phyloP scores from a whole-genome alignment of 2,329 filamentous ascomycete species.

The Verruconis gallopava region DNA sequence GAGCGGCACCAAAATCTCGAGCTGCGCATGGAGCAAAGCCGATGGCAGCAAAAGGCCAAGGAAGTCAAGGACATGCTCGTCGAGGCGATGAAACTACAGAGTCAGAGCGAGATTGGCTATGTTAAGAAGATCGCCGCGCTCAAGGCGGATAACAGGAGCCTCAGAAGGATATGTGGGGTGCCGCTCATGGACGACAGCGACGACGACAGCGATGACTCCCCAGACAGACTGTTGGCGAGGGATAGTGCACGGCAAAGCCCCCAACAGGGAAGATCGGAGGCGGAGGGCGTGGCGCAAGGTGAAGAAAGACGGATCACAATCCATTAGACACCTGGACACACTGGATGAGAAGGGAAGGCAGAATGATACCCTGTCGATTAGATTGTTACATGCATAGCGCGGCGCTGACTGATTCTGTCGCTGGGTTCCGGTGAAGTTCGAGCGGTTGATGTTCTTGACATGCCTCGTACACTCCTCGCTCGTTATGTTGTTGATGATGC shows the following conservation, averaged over 20 bases:
- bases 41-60: slow-evolving; percentile 34
- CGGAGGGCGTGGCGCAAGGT: too few species aligned
- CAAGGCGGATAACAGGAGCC: slow-evolving; percentile 35
- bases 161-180: slow-evolving; percentile 34
- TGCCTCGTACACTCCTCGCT: too few species aligned
- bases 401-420: too few species aligned
- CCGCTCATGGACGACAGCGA: slow-evolving; percentile 27
- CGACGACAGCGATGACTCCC: slow-evolving; percentile 29
- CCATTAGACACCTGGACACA: too few species aligned
- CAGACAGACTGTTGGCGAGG: slow-evolving; percentile 4
- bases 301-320: too few species aligned
- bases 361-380: too few species aligned
- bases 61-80: slow-evolving; percentile 31
- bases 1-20: slow-evolving; percentile 32
- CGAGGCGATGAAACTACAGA: slow-evolving; percentile 25
- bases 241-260: neutral
- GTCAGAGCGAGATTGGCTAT: slow-evolving; percentile 24
- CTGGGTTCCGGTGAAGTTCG: too few species aligned
- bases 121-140: slow-evolving; percentile 27
- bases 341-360: too few species aligned
- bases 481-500: too few species aligned
- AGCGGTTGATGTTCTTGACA: too few species aligned
- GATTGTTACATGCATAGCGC: too few species aligned
- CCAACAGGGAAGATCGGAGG: neutral
- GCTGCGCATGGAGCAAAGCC: slow-evolving; percentile 33